Conservation (phyloP, 225 moss, liverwort and hornwort genomes). For the Sphagnum contortum region DNA sequence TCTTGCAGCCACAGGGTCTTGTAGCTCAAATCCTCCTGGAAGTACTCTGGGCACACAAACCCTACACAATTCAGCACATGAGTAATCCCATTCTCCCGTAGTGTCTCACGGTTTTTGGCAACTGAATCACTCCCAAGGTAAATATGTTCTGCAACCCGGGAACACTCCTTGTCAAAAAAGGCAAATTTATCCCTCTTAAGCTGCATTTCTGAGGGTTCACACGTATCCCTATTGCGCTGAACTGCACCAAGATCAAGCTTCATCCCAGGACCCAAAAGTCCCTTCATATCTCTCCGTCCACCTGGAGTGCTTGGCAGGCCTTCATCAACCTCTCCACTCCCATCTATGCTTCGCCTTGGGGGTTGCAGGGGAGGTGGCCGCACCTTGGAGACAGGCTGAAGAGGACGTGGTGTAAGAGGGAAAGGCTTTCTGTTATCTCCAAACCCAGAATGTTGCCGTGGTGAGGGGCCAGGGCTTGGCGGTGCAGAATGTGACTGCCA, state of each 20-base stretch:
- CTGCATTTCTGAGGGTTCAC: conserved; percentile 30
- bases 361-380: conserved; percentile 14
- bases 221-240: conserved; percentile 25
- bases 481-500: conserved; percentile 16
- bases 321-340: conserved; percentile 11
- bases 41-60: conserved; percentile 36
- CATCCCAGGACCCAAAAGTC: conserved; percentile 19
- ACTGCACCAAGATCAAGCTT: conserved; percentile 39
- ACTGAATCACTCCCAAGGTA: conserved; percentile 38
- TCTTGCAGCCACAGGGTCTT: conserved; percentile 48
- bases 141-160: conserved; percentile 28
- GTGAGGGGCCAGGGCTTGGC: conserved; percentile 2
- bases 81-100: conserved; percentile 36
- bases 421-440: conserved; percentile 6
- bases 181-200: conserved; percentile 37
- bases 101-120: conserved; percentile 26
- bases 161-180: conserved; percentile 44
- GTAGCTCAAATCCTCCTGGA: conserved; percentile 29
- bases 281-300: conserved; percentile 13
- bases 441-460: conserved; percentile 10
- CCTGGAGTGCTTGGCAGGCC: conserved; percentile 3
- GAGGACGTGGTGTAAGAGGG: conserved; percentile 8
- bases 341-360: conserved; percentile 15
- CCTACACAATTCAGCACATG: conserved; percentile 49
- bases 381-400: conserved; percentile 12